Base-by-base conservation (phyloP, 768 basidiomycete genomes). In the Phlebiopsis flavidoalba region DNA sequence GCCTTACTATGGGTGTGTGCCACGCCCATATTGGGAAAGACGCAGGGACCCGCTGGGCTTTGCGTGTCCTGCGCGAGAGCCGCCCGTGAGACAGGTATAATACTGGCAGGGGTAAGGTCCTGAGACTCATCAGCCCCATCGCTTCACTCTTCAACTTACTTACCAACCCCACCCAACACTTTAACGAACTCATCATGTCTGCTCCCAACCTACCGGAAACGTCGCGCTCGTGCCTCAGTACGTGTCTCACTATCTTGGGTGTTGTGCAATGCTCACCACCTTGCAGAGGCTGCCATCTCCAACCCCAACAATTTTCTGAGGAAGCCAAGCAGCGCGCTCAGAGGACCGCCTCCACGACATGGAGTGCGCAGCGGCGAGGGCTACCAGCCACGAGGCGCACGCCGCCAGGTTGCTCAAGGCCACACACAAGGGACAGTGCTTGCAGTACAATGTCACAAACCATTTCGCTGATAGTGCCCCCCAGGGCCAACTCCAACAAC, bases 291-390 rank as follows among this genome's bases (percentile, higher is more conserved):
- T 36, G 67, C 61, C 14, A 60, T 65, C 43, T 60, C 61, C 61
- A 67, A 68, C 65, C 65, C 62, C 45, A 66, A 63, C 52, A 61
- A 54, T 62, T n/a, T n/a, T 55, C 53, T 51, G 62, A 66, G 43
- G 64, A 63, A 57, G 48, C 63, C n/a, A 66, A 68, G 64, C 47
- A 70, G 59, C 63, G 62, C 51, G 65, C 66, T 12, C 49, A 63
- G n/a, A n/a, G 37, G 36, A 64, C 21, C 58, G 62, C 10, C 46
- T 70, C n/a, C 60, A 63, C 37, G 57, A 61, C 22, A 40, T 61
- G 48, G 56, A 63, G 48, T 3, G 1, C n/a, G n/a, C n/a, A 40
- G 31, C 40, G 60, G 60, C 15, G 53, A 36, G 26, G n/a, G 35
- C 37, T 36, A 8, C 49, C 60, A 57, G 54, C 46, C 24, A 17